These are phyloP conservation scores for Stenogyne calaminthoides DNA, from an alignment of 305 asterid genomes.

Conservation along the genomic window DNA sequence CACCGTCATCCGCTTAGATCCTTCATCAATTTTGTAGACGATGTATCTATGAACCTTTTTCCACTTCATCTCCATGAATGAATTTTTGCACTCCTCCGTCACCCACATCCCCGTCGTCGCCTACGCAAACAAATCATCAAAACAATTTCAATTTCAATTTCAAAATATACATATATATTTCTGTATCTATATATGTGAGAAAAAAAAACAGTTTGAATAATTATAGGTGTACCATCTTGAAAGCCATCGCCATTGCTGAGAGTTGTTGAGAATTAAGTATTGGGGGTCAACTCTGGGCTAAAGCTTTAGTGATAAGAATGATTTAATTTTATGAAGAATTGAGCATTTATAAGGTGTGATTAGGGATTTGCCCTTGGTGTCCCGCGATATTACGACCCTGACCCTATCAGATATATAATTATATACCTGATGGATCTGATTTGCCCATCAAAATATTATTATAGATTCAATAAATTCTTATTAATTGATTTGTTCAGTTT, in stretches of 20 bases:
- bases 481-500: background rate
- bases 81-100: slow-evolving; percentile 70
- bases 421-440: background rate
- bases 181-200: background rate
- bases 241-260: slow-evolving; percentile 80
- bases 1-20: slow-evolving; percentile 55
- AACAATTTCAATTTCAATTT: too few relatives aligned
- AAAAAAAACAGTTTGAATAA: slow-evolving; percentile 4
- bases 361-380: slow-evolving; percentile 41
- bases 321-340: slow-evolving; percentile 13
- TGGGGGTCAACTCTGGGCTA: slow-evolving; percentile 22
- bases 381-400: slow-evolving; percentile 36
- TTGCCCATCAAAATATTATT: background rate
- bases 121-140: too few relatives aligned
- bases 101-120: slow-evolving; percentile 85
- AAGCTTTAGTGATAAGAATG: slow-evolving; percentile 20
- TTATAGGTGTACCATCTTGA: slow-evolving; percentile 66
- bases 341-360: slow-evolving; percentile 36
- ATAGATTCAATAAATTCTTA: background rate
- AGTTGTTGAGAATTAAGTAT: slow-evolving; percentile 22
- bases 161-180: background rate
- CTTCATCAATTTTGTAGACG: slow-evolving; percentile 80
- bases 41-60: slow-evolving; percentile 74
- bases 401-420: slow-evolving; percentile 15
- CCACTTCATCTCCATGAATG: slow-evolving; percentile 92